Percentiles rank a stretch among this genome's conserved stretches.
Conservation (phyloP, 139 green algal genomes). For the Nannochloris sp. region DNA sequence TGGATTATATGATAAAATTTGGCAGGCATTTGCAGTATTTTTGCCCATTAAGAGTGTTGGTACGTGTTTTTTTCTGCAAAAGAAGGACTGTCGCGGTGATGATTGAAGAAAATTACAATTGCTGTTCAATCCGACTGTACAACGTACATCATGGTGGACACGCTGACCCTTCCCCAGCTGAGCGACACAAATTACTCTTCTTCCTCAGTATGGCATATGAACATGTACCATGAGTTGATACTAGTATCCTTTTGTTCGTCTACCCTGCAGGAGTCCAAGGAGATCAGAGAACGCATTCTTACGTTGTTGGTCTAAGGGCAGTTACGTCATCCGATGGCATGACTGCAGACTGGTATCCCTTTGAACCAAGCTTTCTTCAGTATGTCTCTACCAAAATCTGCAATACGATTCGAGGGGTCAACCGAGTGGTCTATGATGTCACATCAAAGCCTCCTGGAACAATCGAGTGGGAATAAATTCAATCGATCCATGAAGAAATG, state of each 20-base stretch:
- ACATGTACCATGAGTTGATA: no score
- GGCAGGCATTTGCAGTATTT: conserved; percentile 99
- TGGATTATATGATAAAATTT: conserved; percentile 98
- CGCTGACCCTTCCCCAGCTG: conserved; percentile 24
- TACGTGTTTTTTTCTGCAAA: conserved; percentile 17
- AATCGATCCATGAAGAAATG: neutral
- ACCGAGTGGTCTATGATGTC: conserved; percentile 97
- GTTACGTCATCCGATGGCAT: conserved; percentile 91
- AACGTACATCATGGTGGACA: conserved; percentile 17
- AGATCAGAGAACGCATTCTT: conserved; percentile 87
- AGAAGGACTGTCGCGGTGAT: conserved; percentile 7
- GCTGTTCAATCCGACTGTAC: conserved; percentile 34
- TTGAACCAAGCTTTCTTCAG: conserved; percentile 83
- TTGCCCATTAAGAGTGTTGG: conserved; percentile 76
- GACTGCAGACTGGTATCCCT: conserved; percentile 98
- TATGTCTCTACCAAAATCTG: conserved; percentile 85
- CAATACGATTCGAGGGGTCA: conserved; percentile 86
- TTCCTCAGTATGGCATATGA: neutral
- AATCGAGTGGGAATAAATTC: conserved; percentile 95
- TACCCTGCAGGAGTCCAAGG: conserved; percentile 69
- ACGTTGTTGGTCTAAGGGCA: conserved; percentile 87
- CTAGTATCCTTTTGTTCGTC: neutral
- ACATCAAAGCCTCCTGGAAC: conserved; percentile 95
- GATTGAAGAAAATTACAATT: conserved; percentile 22
- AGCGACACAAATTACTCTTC: conserved; percentile 5